These are phyloP conservation scores for Chaetomium strumarium DNA, from an alignment of 2,329 filamentous ascomycete genomes.

Conservation along the genomic window DNA sequence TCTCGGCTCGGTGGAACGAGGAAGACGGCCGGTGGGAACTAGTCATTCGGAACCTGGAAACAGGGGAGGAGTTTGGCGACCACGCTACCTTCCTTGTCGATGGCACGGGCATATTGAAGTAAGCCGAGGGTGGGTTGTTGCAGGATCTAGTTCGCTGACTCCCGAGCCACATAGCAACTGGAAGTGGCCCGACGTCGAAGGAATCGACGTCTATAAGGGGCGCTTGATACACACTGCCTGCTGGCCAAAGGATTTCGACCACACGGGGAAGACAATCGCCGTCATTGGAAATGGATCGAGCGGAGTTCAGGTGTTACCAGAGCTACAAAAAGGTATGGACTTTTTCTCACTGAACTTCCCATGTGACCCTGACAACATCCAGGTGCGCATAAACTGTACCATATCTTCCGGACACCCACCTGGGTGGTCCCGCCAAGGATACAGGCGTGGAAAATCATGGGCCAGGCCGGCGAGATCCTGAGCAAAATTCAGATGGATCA, in stretches of 20 bases:
- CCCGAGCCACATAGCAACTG: slow-evolving; percentile 36
- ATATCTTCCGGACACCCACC: slow-evolving; percentile 37
- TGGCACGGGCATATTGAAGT: slow-evolving; percentile 49
- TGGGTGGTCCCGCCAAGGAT: slow-evolving; percentile 36
- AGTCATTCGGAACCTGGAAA: slow-evolving; percentile 34
- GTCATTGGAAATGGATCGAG: slow-evolving; percentile 54
- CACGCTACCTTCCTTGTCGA: slow-evolving; percentile 44
- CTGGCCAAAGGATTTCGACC: slow-evolving; percentile 47
- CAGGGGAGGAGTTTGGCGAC: slow-evolving; percentile 37
- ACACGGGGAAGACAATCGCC: slow-evolving; percentile 45
- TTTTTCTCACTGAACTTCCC: neutral
- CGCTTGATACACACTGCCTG: slow-evolving; percentile 47
- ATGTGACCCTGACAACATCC: slow-evolving; percentile 13
- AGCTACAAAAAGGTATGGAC: slow-evolving; percentile 39
- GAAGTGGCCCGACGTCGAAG: slow-evolving; percentile 47
- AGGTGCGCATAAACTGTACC: slow-evolving; percentile 34
- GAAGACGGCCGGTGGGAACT: slow-evolving; percentile 38
- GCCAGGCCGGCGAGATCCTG: slow-evolving; percentile 34
- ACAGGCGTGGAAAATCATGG: slow-evolving; percentile 34
- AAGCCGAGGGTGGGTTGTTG: slow-evolving; percentile 22
- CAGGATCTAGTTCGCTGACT: neutral
- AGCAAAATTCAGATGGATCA: slow-evolving; percentile 37
- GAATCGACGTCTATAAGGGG: slow-evolving; percentile 42
- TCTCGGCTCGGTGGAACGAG: slow-evolving; percentile 42
- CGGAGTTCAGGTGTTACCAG: slow-evolving; percentile 48